Evolutionary conservation across 768 basidiomycete species (phyloP).

Genomic region (Lentinula raphanica): DNA sequence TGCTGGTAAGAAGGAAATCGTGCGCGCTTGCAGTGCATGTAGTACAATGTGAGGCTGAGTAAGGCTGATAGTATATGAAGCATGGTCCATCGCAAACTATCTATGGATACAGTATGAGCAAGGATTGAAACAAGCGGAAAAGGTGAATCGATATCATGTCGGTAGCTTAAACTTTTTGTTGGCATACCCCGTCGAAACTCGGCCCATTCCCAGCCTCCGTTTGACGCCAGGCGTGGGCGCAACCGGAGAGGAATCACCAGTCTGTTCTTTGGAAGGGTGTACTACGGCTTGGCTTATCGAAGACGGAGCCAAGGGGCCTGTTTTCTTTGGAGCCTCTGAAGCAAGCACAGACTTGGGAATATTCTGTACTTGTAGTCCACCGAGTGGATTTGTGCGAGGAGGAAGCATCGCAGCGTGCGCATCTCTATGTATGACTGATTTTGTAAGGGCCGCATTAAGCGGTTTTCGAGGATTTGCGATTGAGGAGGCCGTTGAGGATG

Average conservation of each 20-base stretch:
- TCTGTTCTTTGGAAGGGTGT: background rate
- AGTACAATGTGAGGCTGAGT: no score
- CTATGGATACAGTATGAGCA: no score
- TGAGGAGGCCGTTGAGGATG: constrained; percentile 9
- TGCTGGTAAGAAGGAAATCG: no score
- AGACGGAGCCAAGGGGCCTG: background rate
- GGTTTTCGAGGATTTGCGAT: background rate
- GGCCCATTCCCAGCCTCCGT: constrained; percentile 61
- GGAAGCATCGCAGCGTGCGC: background rate
- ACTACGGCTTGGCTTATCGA: background rate
- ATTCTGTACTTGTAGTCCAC: background rate
- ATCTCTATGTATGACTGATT: background rate
- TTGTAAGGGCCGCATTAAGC: background rate
- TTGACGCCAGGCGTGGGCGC: constrained; percentile 31
- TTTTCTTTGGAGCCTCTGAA: background rate
- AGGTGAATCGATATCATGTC: constrained; percentile 14
- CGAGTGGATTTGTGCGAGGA: no score
- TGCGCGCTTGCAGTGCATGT: no score
- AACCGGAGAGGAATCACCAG: background rate
- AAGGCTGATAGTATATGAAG: no score
- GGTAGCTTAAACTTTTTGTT: constrained; percentile 74
- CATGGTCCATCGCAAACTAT: no score
- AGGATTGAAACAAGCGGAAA: no score
- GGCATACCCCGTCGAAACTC: constrained; percentile 42
- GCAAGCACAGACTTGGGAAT: background rate